Base-by-base conservation (phyloP, 139 green algal species). In the Chlamydomonas applanata region DNA sequence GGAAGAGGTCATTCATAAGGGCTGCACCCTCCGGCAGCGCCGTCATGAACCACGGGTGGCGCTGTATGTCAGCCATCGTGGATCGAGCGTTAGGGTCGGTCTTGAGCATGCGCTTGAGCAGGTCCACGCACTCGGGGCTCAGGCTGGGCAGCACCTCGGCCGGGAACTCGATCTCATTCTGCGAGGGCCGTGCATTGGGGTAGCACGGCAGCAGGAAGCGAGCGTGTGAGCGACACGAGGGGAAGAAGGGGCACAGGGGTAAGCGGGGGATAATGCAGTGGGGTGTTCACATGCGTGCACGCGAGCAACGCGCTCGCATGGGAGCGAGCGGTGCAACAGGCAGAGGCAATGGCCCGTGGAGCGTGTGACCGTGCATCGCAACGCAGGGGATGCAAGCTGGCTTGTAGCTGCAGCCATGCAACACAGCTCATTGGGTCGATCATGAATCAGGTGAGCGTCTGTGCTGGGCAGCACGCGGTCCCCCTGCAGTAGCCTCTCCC, bases 31-130 rank as follows among this genome's bases (percentile, higher is more conserved):
- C 76, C 1, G 84, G 84, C 63, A 89, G 73, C 16, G 36, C 49
- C 19, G 65, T 74, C 49, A n/a, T 69, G 74, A 89, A 91, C 79
- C 82, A 91, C 49, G 81, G 75, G 71, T 91, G 83, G 24, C 34
- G 40, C 74, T 83, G 69, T 0, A 90, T 70, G 45, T 81, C 62
- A 0, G 66, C 13, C 63, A 90, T 81, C 20, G 73, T 80, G 34
- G 81, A 62, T 36, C 81, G 76, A 4, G 73, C 27, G 2, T 27
- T 32, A 4, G 80, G 80, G 34, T 78, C 35, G 2, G 71, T 77
- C 29, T 74, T 36, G 59, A 89, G 78, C 78, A 89, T 79, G 30
- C 75, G 70, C 9, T 67, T 49, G 57, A 89, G 73, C 61, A 89
- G 65, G 40, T 87, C 75, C 4, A 71, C 36, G 68, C 75, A 83